Percentiles rank a stretch among this genome's conserved stretches.
Conservation (phyloP, 2,329 filamentous ascomycete genomes). For the Fusarium clavum region DNA sequence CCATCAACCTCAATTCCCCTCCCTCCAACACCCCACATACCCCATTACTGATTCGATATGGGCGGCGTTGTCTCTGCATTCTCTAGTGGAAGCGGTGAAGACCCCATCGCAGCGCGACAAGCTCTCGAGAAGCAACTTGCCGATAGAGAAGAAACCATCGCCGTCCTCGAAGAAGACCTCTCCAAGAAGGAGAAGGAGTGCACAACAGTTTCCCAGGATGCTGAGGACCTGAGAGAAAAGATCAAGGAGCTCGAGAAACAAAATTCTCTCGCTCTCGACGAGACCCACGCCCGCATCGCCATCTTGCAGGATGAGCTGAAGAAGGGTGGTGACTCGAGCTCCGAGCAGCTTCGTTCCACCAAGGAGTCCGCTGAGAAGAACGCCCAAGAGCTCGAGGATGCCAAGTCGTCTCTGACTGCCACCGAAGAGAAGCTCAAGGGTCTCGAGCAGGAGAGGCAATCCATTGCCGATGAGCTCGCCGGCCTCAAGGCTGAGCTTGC, state of each 20-base stretch:
- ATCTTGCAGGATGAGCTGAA: conserved; percentile 53
- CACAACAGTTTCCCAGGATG: conserved; percentile 51
- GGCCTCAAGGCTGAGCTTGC: conserved; percentile 50
- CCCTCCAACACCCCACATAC: conserved; percentile 24
- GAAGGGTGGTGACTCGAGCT: conserved; percentile 40
- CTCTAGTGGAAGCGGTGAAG: conserved; percentile 50
- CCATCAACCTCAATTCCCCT: conserved; percentile 21
- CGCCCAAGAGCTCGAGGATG: conserved; percentile 42
- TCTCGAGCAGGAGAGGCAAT: conserved; percentile 47
- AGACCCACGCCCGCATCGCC: conserved; percentile 50
- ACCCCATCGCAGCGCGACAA: conserved; percentile 48
- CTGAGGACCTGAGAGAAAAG: conserved; percentile 54
- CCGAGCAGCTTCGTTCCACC: conserved; percentile 45
- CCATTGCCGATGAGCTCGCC: conserved; percentile 50
- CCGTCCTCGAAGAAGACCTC: conserved; percentile 49
- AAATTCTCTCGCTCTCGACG: conserved; percentile 47
- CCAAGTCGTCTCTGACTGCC: conserved; percentile 38
- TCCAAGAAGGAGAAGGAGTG: conserved; percentile 55
- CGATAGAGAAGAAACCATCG: conserved; percentile 54
- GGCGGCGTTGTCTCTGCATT: conserved; percentile 57
- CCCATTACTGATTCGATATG: conserved; percentile 49
- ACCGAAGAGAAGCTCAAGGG: conserved; percentile 45
- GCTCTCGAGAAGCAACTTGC: conserved; percentile 54
- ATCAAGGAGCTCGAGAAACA: conserved; percentile 52
- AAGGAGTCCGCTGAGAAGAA: conserved; percentile 42